Percentiles rank a stretch among this genome's conserved stretches.
These are phyloP conservation scores for Fistulifera solaris DNA, from an alignment of 108 stramenopile genomes.

Conservation along the genomic window DNA sequence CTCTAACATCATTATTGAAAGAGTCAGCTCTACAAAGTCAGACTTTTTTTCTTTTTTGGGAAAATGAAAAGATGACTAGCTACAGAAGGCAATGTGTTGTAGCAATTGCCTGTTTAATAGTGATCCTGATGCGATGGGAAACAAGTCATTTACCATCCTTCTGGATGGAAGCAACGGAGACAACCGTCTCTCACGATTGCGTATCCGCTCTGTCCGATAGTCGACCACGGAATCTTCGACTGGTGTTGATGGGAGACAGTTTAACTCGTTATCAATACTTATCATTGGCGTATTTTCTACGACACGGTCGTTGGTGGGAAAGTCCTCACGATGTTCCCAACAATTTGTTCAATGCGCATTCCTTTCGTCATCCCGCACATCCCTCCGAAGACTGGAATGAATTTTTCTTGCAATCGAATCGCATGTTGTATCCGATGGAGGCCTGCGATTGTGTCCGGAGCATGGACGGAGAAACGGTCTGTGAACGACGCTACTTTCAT, in stretches of 20 bases:
- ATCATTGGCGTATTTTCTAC: constrained; percentile 18
- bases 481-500: constrained; percentile 3
- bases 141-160: too few species aligned
- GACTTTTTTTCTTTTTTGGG: too few species aligned
- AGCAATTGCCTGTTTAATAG: too few species aligned
- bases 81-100: too few species aligned
- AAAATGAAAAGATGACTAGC: too few species aligned
- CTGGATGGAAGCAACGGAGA: too few species aligned
- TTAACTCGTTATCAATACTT: constrained; percentile 36
- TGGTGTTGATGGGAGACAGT: constrained; percentile 35
- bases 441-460: constrained; percentile 26
- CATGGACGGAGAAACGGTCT: neutral
- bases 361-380: constrained; percentile 3
- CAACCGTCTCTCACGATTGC: too few species aligned
- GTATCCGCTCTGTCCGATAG: neutral
- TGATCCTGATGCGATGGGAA: too few species aligned
- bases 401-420: constrained; percentile 23
- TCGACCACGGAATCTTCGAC: constrained; percentile 14
- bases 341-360: constrained; percentile 9
- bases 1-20: too few species aligned
- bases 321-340: constrained; percentile 1
- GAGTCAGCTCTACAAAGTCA: too few species aligned
- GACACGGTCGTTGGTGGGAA: constrained; percentile 14
- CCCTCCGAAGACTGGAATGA: constrained; percentile 22
- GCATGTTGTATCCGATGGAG: constrained; percentile 16